Base-by-base conservation (phyloP, 345 rosid genomes). In the Pistacia vera region DNA sequence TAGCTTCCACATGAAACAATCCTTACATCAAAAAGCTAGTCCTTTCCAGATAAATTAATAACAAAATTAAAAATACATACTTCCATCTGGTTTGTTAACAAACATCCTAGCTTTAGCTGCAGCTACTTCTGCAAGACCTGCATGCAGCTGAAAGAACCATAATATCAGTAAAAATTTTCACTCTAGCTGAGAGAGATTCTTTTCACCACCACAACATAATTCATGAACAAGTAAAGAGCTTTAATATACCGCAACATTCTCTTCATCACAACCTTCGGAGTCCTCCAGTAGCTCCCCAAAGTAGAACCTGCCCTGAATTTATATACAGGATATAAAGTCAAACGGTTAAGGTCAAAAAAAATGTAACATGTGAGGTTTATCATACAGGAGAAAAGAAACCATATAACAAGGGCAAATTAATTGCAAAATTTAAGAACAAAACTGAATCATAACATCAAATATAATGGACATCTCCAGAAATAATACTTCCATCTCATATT, bases 61-160 rank as follows among this genome's bases (percentile, higher is more conserved):
- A 17, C 41, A 22, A 33, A 65, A 8, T 20, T 41, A 58, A 71
- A 58, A 67, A 44, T 71, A 81, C 88, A 68, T 91, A 94, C 98
- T 94, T 88, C 98, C 98, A 73, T 94, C 97, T 5, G 98, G 97
- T 81, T 94, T 94, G 85, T 92, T 91, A 20, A 85, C 84, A 84
- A 94, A 94, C 97, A 94, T 94, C 70, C 91, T 86, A 79, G 98
- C 98, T 91, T 94, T 92, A 65, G 97, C 98, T 76, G 97, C 97
- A 78, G 98, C 98, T 66, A 94, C 95, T 85, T 94, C 98, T 35
- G 97, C 98, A 81, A 94, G 78, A 71, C 97, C 95, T 78, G 92
- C 85, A 89, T 94, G 98, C 86, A 91, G 68, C 98, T 92, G 95
- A 67, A 89, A 83, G 63, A 70, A 30, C 73, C 77, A 71, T 54